Base-by-base conservation (phyloP, 345 rosid genomes). In the Eucalyptus regnans region DNA sequence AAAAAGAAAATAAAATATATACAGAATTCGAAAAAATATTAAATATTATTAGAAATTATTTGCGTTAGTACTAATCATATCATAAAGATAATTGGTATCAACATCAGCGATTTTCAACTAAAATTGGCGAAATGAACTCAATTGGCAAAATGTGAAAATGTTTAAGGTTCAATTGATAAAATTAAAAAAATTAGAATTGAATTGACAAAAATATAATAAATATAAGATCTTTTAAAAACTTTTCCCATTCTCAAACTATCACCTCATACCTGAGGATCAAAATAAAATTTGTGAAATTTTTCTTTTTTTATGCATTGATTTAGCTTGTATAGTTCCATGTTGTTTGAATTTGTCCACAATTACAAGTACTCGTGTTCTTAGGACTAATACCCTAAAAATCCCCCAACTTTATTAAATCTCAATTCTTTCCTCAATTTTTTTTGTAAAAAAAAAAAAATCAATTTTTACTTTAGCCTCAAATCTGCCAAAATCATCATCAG, bases 31-130 rank as follows among this genome's bases (percentile, higher is more conserved):
- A 56, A 56, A 56, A 9, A 56, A 23, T 23, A 56, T 56, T 56
- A 23, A 23, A 9, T 56, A 56, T 56, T 56, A 56, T 1, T 56
- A 56, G 23, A 20, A 4, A 23, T 56, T 22, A 52, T 52, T 2
- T 52, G 0, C 0, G 0, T 52, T 1, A 23, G 0, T 9, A 23
- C 5, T 9, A 4, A 56, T 1, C 3, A 23, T 56, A 6, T 23
- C 0, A 23, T 56, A 3, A 18, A 52, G 58, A 52, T 9, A 3
- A 52, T 52, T 1, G 5, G 5, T 52, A 52, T 56, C 0, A 0
- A 56, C 6, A 56, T 56, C 0, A 23, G 0, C 1, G 0, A 56
- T 23, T 22, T 56, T 3, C 0, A 56, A 23, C 0, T 23, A 56
- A 2, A 56, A 23, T 56, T 56, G 12, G 0, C 0, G 0, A 9